Base-by-base conservation (phyloP, 1,139 yeast genomes). In the Scheffersomyces segobiensis region DNA sequence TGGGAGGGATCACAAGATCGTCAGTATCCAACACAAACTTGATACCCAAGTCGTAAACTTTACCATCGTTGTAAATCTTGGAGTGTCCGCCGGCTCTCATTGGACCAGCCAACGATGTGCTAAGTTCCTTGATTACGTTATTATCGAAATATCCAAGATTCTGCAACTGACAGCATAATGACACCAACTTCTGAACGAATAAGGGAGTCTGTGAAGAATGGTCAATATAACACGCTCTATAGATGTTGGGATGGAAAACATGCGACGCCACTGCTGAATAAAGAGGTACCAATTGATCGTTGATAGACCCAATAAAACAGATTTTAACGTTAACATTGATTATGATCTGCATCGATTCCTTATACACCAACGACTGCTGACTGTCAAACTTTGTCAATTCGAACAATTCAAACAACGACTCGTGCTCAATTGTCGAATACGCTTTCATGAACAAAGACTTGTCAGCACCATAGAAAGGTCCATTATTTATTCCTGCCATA, bases 61-160 rank as follows among this genome's bases (percentile, higher is more conserved):
- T 84, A 5, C 88, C 87, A 65, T 91, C 97, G 67, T 90, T 90
- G 72, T 95, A 95, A 53, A 95, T 87, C 63, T 85, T 88, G 0
- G 98, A 93, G 71, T 95, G 98, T 0, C 98, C 98, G 18, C 96
- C 95, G 3, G 98, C 97, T 0, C 97, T 93, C 57, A 95, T 77
- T 2, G 97, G 89, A 0, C 98, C 98, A 0, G 97, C 95, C 62
- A 95, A 78, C 0, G 93, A 85, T 19, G 86, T 83, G 59, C 97
- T 90, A 50, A 95, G 82, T 68, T 95, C 98, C 64, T 88, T 88
- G 26, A 93, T 79, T 5, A 90, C 89, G 50, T 89, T 90, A 66
- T 89, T 91, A 67, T 90, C 96, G 57, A 87, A 86, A 60, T 74
- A 82, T 0, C 96, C 95, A 56, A 87, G 65, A 67, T 90, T 88